Percentiles rank a stretch among this genome's conserved stretches.
These are phyloP conservation scores for Acanthamoeba triangularis DNA, from an alignment of 208 protist genomes.

Conservation along the genomic window DNA sequence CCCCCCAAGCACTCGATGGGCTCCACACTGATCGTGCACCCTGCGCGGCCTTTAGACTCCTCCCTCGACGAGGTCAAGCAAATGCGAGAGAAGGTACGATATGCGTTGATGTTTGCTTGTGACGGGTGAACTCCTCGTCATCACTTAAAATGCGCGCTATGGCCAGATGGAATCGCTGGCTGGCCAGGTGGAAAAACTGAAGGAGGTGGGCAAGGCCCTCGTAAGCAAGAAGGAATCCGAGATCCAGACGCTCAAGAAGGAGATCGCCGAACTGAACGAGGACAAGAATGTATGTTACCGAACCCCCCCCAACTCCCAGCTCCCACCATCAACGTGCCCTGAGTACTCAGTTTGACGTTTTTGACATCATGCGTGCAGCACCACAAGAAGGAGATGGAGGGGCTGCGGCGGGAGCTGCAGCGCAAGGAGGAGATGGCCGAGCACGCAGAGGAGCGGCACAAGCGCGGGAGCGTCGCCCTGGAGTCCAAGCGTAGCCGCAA, in stretches of 20 bases:
- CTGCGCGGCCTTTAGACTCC: too few relatives aligned
- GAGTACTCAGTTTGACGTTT: background rate
- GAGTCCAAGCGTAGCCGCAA: background rate
- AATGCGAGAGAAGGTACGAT: constrained; percentile 35
- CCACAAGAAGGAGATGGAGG: constrained; percentile 40
- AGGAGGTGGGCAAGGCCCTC: constrained; percentile 55
- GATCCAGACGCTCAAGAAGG: constrained; percentile 3
- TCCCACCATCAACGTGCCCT: too few relatives aligned
- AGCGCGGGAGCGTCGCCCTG: background rate
- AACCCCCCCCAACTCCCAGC: background rate
- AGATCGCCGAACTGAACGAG: constrained; percentile 13
- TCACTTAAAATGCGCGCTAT: too few relatives aligned
- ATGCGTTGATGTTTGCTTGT: background rate
- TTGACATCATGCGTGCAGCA: background rate
- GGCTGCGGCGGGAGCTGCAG: background rate
- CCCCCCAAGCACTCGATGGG: too few relatives aligned
- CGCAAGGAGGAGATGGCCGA: background rate
- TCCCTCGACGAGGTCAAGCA: constrained; percentile 33
- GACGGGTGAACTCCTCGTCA: background rate
- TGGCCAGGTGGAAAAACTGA: constrained; percentile 62
- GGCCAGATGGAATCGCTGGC: constrained; percentile 51
- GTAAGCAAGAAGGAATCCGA: constrained; percentile 59
- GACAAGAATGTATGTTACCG: background rate
- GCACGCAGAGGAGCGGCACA: background rate
- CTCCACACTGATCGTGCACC: too few relatives aligned